Conservation (phyloP, 225 moss, liverwort and hornwort genomes). For the Antitrichia curtipendula region DNA sequence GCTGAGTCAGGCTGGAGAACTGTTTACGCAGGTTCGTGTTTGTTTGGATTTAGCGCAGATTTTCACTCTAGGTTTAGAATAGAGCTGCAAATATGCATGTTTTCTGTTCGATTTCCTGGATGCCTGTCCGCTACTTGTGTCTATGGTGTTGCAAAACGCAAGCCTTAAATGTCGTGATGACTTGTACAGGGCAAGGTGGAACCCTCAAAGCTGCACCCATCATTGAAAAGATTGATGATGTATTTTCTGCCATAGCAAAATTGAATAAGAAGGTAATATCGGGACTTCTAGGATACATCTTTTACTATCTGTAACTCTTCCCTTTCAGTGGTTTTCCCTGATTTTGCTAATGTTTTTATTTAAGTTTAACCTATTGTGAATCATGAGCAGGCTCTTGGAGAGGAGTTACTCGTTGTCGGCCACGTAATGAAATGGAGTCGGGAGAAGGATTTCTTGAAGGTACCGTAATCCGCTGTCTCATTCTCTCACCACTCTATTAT, state of each 20-base stretch:
- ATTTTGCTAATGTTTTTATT: neutral
- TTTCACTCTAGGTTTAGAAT: neutral
- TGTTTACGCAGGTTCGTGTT: conserved; percentile 2
- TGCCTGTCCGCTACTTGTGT: neutral
- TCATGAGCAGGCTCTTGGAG: conserved; percentile 25
- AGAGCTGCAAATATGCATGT: neutral
- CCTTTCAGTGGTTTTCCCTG: neutral
- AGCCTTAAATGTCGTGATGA: neutral
- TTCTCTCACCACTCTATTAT: neutral
- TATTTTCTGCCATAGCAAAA: conserved; percentile 34
- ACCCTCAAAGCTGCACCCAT: neutral
- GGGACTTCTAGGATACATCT: neutral
- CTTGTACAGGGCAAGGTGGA: conserved; percentile 16
- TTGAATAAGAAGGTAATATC: conserved; percentile 41
- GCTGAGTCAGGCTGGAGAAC: conserved; percentile 30
- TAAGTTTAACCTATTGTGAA: neutral
- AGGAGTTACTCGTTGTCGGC: conserved; percentile 39
- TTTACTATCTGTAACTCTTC: neutral
- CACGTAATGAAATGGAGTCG: conserved; percentile 96
- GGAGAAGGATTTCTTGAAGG: conserved; percentile 89
- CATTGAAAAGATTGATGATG: conserved; percentile 42
- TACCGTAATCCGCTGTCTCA: neutral
- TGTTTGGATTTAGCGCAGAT: neutral
- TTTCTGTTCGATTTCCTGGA: neutral
- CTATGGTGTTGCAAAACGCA: neutral